phyloP scores from a whole-genome alignment of 768 basidiomycete genomes.

The Agaricus blazei region DNA sequence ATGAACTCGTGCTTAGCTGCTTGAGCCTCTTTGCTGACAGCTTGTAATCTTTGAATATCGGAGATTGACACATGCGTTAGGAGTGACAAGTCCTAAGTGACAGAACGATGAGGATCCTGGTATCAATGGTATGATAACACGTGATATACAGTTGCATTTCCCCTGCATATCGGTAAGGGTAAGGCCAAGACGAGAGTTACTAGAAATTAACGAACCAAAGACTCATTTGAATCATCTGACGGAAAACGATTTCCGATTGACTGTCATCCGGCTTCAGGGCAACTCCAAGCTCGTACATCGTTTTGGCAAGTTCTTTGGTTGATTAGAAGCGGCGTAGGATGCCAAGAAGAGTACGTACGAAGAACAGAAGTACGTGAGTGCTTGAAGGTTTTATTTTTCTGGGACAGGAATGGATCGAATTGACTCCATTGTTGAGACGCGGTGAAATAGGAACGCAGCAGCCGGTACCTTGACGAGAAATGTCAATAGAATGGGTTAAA shows the following conservation, averaged over 20 bases:
- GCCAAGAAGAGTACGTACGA: slow-evolving; percentile 42
- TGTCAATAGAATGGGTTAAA: neutral
- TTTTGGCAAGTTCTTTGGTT: slow-evolving; percentile 61
- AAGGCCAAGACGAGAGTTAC: neutral
- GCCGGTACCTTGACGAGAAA: slow-evolving; percentile 60
- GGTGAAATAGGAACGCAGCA: slow-evolving; percentile 69
- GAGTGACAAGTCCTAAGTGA: slow-evolving; percentile 78
- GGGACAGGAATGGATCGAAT: slow-evolving; percentile 79
- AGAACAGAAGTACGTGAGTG: slow-evolving; percentile 74
- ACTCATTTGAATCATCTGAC: slow-evolving; percentile 88
- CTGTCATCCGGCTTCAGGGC: slow-evolving; percentile 40
- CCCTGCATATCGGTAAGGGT: slow-evolving; percentile 44
- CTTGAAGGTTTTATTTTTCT: slow-evolving; percentile 80
- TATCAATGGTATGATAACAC: neutral
- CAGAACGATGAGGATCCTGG: neutral
- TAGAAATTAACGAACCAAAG: slow-evolving; percentile 55
- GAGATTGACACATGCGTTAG: slow-evolving; percentile 79
- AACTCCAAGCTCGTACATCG: slow-evolving; percentile 59
- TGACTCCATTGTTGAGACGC: slow-evolving; percentile 62
- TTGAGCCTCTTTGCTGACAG: slow-evolving; percentile 78
- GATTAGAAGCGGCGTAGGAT: neutral
- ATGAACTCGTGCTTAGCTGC: slow-evolving; percentile 74
- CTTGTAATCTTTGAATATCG: slow-evolving; percentile 80
- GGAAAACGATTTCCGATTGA: slow-evolving; percentile 62
- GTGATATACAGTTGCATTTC: slow-evolving; percentile 78